phyloP scores from a whole-genome alignment of 2,329 filamentous ascomycete genomes.

The Ilyonectria sp. region DNA sequence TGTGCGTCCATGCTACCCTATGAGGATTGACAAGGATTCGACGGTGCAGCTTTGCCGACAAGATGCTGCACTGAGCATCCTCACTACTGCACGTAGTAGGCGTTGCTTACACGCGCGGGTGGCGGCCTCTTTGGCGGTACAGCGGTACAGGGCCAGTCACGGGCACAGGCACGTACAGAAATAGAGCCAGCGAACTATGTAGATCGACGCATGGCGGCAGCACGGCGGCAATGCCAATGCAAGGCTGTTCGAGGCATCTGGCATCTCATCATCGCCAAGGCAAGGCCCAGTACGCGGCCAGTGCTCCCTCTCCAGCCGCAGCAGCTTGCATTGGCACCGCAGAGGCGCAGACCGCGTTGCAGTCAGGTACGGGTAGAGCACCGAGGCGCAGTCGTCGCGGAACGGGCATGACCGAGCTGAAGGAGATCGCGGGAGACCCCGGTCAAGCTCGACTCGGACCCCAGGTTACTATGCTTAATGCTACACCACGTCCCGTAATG shows the following conservation, averaged over 20 bases:
- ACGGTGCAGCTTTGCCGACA: not conserved
- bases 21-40: not conserved
- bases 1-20: conserved; percentile 2
- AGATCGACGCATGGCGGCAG: not conserved
- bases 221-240: not conserved
- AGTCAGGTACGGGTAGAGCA: not conserved
- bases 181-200: not conserved
- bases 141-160: not conserved
- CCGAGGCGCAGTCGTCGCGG: conserved; percentile 6
- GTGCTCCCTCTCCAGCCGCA: not conserved
- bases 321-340: conserved; percentile 6
- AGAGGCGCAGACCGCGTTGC: conserved; percentile 2
- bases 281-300: not conserved
- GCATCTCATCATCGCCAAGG: not conserved
- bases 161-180: not conserved
- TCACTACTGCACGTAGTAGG: not conserved
- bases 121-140: conserved; percentile 4
- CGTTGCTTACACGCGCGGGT: conserved; percentile 26
- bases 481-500: not conserved
- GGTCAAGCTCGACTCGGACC: not conserved
- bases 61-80: not conserved
- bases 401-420: conserved; percentile 1
- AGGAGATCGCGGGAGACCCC: not conserved
- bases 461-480: not conserved
- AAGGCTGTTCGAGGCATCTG: too few relatives aligned